These are phyloP conservation scores for Oidium heveae DNA, from an alignment of 2,329 filamentous ascomycete species.

Conservation along the genomic window DNA sequence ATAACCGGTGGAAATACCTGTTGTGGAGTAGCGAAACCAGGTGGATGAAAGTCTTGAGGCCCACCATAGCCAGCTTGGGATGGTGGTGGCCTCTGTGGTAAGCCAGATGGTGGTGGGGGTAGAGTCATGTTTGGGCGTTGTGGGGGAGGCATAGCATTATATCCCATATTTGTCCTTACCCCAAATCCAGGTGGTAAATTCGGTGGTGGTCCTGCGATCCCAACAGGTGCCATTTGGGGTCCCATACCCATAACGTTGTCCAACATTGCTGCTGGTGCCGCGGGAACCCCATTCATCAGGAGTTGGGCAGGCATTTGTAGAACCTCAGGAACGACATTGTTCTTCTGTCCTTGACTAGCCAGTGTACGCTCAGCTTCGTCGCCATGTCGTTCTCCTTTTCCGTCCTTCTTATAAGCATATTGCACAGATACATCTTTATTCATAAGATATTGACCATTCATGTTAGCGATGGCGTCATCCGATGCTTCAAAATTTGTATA, in stretches of 20 bases:
- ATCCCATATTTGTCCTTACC: conserved; percentile 7
- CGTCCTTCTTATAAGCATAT: conserved; percentile 98
- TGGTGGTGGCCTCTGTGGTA: conserved; percentile 44
- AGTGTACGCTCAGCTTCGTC: conserved; percentile 83
- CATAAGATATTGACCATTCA: conserved; percentile 91
- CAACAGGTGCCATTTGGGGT: not conserved
- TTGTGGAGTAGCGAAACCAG: conserved; percentile 19
- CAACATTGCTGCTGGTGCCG: conserved; percentile 18
- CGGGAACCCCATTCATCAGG: conserved; percentile 18
- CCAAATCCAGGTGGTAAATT: conserved; percentile 11
- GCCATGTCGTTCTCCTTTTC: conserved; percentile 86
- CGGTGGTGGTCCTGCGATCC: conserved; percentile 6
- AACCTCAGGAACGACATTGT: conserved; percentile 63
- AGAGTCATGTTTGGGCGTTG: conserved; percentile 23
- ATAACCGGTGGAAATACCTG: conserved; percentile 19
- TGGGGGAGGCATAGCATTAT: conserved; percentile 13
- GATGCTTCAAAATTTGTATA: conserved; percentile 85
- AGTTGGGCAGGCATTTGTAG: conserved; percentile 15
- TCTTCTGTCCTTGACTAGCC: conserved; percentile 75
- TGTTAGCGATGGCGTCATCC: conserved; percentile 71
- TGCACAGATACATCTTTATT: conserved; percentile 93
- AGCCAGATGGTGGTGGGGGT: conserved; percentile 26
- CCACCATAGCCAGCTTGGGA: conserved; percentile 43
- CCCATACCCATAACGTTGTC: conserved; percentile 6
- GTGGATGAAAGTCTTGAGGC: conserved; percentile 24